Conservation (phyloP, 305 asterid species). For the Euphrasia arctica region DNA sequence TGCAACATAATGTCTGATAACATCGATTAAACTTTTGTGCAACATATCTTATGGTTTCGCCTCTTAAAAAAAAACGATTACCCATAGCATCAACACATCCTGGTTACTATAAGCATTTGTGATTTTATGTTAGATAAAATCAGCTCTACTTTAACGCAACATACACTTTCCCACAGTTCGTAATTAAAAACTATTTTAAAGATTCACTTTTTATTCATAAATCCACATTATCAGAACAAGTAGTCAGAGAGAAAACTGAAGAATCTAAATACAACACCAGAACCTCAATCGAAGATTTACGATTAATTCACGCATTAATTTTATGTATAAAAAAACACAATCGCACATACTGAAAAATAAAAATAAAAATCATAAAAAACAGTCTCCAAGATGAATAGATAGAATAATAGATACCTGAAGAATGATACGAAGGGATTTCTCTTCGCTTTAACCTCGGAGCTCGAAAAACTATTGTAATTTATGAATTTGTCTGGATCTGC, state of each 20-base stretch:
- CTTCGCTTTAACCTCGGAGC: constrained; percentile 25
- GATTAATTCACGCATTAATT: neutral
- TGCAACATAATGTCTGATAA: too few species aligned
- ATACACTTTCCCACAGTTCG: neutral
- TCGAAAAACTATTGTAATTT: neutral
- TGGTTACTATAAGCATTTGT: neutral
- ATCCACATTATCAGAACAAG: neutral
- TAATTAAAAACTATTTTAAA: neutral
- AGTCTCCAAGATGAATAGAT: neutral
- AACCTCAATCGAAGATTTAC: constrained; percentile 15
- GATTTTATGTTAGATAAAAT: neutral
- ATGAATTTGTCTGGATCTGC: constrained; percentile 27
- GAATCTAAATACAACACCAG: neutral
- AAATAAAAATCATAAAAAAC: neutral
- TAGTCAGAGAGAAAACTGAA: neutral
- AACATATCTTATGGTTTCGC: neutral
- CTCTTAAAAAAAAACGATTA: neutral
- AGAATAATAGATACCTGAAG: constrained; percentile 4
- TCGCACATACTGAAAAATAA: constrained; percentile 3
- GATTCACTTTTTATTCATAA: neutral
- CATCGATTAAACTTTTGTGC: neutral
- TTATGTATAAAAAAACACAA: neutral
- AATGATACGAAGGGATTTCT: constrained; percentile 5
- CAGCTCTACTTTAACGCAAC: neutral
- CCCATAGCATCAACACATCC: constrained; percentile 7